These are phyloP conservation scores for Maudiozyma serrabonitensis DNA, from an alignment of 805 yeast genomes.

Conservation along the genomic window DNA sequence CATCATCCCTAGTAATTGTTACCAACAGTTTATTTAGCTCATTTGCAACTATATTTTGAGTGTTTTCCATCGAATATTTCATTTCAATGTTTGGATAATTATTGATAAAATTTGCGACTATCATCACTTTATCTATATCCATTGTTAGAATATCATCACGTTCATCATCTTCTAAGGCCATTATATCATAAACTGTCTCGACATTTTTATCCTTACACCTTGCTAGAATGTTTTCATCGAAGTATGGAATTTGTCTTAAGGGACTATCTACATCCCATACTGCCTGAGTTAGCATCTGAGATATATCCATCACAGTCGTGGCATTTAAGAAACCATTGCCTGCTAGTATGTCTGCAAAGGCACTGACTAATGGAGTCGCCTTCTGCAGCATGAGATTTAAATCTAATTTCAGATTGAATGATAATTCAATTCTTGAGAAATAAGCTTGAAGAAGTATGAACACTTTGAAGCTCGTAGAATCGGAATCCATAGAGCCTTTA, in stretches of 20 bases:
- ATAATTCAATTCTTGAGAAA: slow-evolving; percentile 53
- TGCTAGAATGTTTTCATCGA: slow-evolving; percentile 37
- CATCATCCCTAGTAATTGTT: slow-evolving; percentile 63
- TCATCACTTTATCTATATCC: slow-evolving; percentile 40
- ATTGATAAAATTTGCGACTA: slow-evolving; percentile 82
- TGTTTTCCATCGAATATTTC: slow-evolving; percentile 39
- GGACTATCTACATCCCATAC: slow-evolving; percentile 75
- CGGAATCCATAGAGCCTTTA: slow-evolving; percentile 21
- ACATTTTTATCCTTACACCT: slow-evolving; percentile 49
- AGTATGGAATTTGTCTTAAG: slow-evolving; percentile 71
- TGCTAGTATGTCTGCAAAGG: slow-evolving; percentile 66
- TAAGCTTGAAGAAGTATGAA: slow-evolving; percentile 75
- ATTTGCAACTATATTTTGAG: slow-evolving; percentile 36
- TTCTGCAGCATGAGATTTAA: slow-evolving; percentile 41
- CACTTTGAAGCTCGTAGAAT: slow-evolving; percentile 55
- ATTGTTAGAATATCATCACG: slow-evolving; percentile 53
- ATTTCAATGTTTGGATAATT: slow-evolving; percentile 80
- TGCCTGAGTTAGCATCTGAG: slow-evolving; percentile 83
- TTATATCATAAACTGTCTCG: slow-evolving; percentile 69
- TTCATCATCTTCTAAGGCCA: slow-evolving; percentile 63
- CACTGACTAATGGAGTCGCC: slow-evolving; percentile 45
- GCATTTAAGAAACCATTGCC: slow-evolving; percentile 76
- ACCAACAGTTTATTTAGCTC: slow-evolving; percentile 41
- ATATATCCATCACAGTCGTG: slow-evolving; percentile 71
- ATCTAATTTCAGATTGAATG: slow-evolving; percentile 54